Percentiles rank a stretch among this genome's conserved stretches.
These are phyloP conservation scores for Ramaria sp. DNA, from an alignment of 768 basidiomycete genomes.

Conservation along the genomic window DNA sequence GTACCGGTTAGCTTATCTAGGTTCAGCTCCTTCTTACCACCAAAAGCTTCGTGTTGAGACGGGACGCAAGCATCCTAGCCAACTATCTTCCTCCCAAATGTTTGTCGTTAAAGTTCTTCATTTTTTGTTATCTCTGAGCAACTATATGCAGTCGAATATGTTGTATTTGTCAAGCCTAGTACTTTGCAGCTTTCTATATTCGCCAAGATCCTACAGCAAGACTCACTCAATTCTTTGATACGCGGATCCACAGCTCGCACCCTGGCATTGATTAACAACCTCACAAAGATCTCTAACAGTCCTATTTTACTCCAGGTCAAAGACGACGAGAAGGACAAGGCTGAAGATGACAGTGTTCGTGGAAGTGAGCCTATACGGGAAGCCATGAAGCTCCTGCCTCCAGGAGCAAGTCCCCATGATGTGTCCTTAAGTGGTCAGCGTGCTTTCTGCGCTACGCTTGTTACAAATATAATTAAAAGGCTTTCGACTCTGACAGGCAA, in stretches of 20 bases:
- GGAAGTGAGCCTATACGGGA: slow-evolving; percentile 36
- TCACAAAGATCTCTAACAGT: slow-evolving; percentile 90
- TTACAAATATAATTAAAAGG: background rate
- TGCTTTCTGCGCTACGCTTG: background rate
- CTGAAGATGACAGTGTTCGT: slow-evolving; percentile 17
- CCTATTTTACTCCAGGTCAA: slow-evolving; percentile 58
- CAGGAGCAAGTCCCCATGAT: slow-evolving; percentile 51
- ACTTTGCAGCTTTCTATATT: slow-evolving; percentile 75
- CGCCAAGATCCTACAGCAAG: slow-evolving; percentile 58
- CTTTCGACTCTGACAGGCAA: slow-evolving; percentile 43
- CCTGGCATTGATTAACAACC: slow-evolving; percentile 64
- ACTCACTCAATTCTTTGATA: slow-evolving; percentile 57
- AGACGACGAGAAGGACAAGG: slow-evolving; percentile 43
- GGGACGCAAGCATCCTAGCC: slow-evolving; percentile 73
- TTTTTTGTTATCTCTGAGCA: background rate
- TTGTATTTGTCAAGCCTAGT: slow-evolving; percentile 92
- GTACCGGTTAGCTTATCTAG: background rate
- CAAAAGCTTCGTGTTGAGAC: slow-evolving; percentile 81
- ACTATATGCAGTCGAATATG: slow-evolving; percentile 74
- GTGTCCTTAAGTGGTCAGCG: slow-evolving; percentile 69
- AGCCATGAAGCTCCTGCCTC: slow-evolving; percentile 53
- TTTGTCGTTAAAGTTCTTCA: slow-evolving; percentile 26
- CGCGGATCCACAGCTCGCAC: slow-evolving; percentile 67
- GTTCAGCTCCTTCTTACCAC: slow-evolving; percentile 59
- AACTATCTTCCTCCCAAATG: slow-evolving; percentile 88